Conservation (phyloP, 441 rosid species). For the Isatis lusitanica region DNA sequence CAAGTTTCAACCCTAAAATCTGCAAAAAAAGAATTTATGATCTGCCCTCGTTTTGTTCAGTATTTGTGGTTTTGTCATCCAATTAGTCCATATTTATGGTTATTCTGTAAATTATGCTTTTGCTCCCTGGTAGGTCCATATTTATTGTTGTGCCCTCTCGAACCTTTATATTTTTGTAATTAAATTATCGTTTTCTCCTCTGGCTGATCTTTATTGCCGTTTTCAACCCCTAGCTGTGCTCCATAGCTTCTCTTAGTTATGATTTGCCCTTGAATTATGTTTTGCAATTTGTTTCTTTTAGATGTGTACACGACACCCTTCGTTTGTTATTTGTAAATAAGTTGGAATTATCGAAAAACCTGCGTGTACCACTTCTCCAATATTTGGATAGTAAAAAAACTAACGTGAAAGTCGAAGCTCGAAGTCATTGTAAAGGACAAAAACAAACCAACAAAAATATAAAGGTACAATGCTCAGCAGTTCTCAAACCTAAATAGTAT, state of each 20-base stretch:
- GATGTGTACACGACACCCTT: no score
- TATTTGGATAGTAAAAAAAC: not conserved
- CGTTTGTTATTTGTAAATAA: no score
- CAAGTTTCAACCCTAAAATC: not conserved
- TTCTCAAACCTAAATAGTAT: not conserved
- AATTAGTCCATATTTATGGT: not conserved
- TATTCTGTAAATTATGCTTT: not conserved
- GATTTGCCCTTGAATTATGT: no score
- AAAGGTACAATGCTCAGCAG: slow-evolving; percentile 6
- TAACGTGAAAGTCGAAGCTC: not conserved
- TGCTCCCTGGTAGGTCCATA: not conserved
- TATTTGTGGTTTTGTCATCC: not conserved
- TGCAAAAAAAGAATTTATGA: not conserved
- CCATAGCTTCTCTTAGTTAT: no score
- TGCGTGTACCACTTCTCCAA: not conserved
- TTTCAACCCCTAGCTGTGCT: no score
- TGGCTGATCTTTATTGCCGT: not conserved
- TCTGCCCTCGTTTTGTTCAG: not conserved
- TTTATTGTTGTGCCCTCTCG: not conserved
- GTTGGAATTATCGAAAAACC: no score
- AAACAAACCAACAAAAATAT: slow-evolving; percentile 5
- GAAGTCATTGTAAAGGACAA: slow-evolving; percentile 7
- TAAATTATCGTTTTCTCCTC: not conserved
- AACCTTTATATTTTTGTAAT: not conserved
- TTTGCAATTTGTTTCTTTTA: no score